phyloP scores from a whole-genome alignment of 164 flowering plant genomes.

The Sedum album region DNA sequence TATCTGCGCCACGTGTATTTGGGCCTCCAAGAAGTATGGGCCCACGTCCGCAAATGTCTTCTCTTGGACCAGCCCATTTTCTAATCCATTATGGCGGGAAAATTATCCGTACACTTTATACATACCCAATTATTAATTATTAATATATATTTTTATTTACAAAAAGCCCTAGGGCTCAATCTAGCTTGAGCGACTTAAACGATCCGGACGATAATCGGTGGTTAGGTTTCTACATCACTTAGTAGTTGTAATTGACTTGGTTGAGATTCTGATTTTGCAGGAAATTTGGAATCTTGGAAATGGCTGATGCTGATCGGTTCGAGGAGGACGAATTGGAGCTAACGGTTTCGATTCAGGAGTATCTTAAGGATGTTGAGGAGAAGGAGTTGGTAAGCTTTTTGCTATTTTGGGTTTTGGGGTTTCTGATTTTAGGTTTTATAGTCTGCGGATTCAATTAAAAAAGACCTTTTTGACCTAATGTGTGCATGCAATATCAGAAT shows the following conservation, averaged over 20 bases:
- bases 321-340: constrained; percentile 57
- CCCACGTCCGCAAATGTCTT: too few relatives aligned
- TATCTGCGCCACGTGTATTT: too few relatives aligned
- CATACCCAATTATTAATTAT: too few relatives aligned
- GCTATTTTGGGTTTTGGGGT: background rate
- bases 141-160: too few relatives aligned
- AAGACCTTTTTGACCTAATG: background rate
- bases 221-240: too few relatives aligned
- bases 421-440: background rate
- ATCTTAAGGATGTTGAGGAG: constrained; percentile 51
- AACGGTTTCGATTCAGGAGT: constrained; percentile 58
- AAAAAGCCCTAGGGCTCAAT: background rate
- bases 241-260: background rate
- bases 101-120: too few relatives aligned
- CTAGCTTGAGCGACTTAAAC: too few relatives aligned
- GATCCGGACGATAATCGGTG: too few relatives aligned
- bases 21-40: too few relatives aligned
- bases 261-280: background rate
- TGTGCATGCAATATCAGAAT: too few relatives aligned
- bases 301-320: constrained; percentile 40
- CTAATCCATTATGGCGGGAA: too few relatives aligned
- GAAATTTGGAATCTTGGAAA: constrained; percentile 12
- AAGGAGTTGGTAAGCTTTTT: constrained; percentile 48
- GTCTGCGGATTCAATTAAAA: background rate
- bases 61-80: too few relatives aligned